Evolutionary conservation across 805 yeast genomes (phyloP).

Genomic region (Blastobotrys attinorum): DNA sequence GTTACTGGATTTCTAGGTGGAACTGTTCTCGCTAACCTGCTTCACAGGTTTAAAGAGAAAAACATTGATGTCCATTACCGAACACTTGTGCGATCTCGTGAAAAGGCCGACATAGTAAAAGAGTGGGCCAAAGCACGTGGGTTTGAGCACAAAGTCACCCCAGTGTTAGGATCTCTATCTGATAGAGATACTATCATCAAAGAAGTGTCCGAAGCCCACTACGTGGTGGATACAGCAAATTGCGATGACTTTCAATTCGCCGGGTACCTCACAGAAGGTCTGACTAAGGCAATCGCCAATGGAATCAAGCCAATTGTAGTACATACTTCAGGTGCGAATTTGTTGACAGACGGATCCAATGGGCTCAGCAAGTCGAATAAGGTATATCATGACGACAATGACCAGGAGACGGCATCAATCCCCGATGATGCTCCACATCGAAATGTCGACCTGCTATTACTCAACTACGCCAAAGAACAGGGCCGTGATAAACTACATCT

Average conservation of each 20-base stretch:
- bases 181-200: constrained; percentile 2
- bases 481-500: constrained; percentile 6
- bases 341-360: constrained; percentile 9
- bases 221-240: constrained; percentile 12
- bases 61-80: constrained; percentile 4
- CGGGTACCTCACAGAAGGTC: constrained; percentile 9
- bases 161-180: constrained; percentile 8
- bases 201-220: constrained; percentile 10
- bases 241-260: constrained; percentile 10
- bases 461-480: constrained; percentile 7
- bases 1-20: constrained; percentile 18
- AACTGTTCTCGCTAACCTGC: constrained; percentile 8
- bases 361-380: constrained; percentile 6
- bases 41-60: constrained; percentile 1
- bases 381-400: constrained; percentile 12
- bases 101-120: constrained; percentile 7
- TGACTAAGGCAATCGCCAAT: constrained; percentile 4
- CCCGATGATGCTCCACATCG: constrained; percentile 14
- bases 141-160: constrained; percentile 3
- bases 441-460: constrained; percentile 12
- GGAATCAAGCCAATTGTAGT: constrained; percentile 11
- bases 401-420: constrained; percentile 9
- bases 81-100: constrained; percentile 10
- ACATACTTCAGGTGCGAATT: constrained; percentile 16
- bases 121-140: constrained; percentile 13